Conservation (phyloP, 2,329 filamentous ascomycete species). For the Cladophialophora psammophila region DNA sequence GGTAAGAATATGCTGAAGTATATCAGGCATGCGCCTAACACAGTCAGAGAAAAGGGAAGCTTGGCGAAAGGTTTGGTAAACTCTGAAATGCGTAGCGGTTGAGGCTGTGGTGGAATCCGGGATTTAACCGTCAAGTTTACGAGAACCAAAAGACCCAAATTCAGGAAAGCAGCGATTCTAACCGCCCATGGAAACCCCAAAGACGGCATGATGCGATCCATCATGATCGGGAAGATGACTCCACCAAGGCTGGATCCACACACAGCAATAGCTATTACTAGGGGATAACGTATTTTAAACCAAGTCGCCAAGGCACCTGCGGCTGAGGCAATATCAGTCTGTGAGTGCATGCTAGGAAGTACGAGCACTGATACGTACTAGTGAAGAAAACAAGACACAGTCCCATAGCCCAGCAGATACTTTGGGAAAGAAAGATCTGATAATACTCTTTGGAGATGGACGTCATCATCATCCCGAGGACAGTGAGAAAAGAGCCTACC, state of each 20-base stretch:
- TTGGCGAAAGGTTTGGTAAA: constrained; percentile 43
- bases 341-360: not conserved
- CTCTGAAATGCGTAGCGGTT: constrained; percentile 41
- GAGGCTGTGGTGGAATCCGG: constrained; percentile 52
- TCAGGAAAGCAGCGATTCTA: constrained; percentile 65
- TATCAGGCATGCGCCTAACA: constrained; percentile 32
- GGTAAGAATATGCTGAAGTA: constrained; percentile 47
- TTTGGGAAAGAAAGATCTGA: constrained; percentile 63
- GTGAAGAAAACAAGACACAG: constrained; percentile 59
- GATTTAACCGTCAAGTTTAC: constrained; percentile 61
- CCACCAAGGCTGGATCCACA: constrained; percentile 64
- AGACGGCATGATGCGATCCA: constrained; percentile 59
- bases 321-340: not conserved
- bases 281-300: constrained; percentile 41
- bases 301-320: constrained; percentile 23
- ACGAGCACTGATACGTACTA: constrained; percentile 38
- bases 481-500: constrained; percentile 60
- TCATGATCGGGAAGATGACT: constrained; percentile 68
- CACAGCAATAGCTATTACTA: constrained; percentile 60
- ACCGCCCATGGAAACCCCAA: constrained; percentile 66
- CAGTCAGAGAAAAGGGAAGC: constrained; percentile 34
- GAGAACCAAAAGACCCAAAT: constrained; percentile 64
- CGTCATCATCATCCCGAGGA: constrained; percentile 66
- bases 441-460: constrained; percentile 61
- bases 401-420: constrained; percentile 60